Evolutionary conservation across 208 protist species (phyloP), one percentile per base, ranked within the genome.

Genomic region (Crithidia fasciculata): DNA sequence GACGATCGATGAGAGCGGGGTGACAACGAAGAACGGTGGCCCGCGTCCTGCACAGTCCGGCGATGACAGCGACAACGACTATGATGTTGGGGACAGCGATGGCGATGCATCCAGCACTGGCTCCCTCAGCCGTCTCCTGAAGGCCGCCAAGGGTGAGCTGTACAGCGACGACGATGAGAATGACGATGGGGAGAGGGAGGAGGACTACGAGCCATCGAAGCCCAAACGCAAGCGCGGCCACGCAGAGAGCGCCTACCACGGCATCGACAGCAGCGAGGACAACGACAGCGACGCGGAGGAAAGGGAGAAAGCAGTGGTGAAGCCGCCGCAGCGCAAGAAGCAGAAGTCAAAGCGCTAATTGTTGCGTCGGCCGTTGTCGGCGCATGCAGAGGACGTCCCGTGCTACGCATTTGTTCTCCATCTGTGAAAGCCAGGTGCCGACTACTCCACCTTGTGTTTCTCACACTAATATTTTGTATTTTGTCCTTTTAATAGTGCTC

Each of bases 1-100:
- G 6, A 81, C 84, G 7, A 79, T 96, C 28, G 78, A 92, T 47
- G 84, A 91, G 15, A 84, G 69, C 56, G 81, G 76, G 2, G 83
- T 76, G 18, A 74, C 69, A 18, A 82, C 75, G 10, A 53, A 57
- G 37, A 64, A 75, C 19, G 73, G 73, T 13, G 74, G 83, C 0
- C 61, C 72, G 18, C 61, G 76, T 10, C 68, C 63, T 0, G 61
- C 56, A 36, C 53, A 59, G 16, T 65, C 59, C 5, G 73, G 69
- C 13, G 69, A 74, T 3, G 71, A 83, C 8, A 15, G 75, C 39
- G 55, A 81, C 28, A 75, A 84, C 37, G 56, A 73, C 12, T 59
- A 83, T 50, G 75, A 81, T 28, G 72, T 54, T 2, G 41, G 62
- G 54, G 67, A 41, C 19, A 18, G 36, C 59, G 79, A 82, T 41